Base-by-base conservation (phyloP, 2,329 filamentous ascomycete genomes). In the Colletotrichum sansevieriae region DNA sequence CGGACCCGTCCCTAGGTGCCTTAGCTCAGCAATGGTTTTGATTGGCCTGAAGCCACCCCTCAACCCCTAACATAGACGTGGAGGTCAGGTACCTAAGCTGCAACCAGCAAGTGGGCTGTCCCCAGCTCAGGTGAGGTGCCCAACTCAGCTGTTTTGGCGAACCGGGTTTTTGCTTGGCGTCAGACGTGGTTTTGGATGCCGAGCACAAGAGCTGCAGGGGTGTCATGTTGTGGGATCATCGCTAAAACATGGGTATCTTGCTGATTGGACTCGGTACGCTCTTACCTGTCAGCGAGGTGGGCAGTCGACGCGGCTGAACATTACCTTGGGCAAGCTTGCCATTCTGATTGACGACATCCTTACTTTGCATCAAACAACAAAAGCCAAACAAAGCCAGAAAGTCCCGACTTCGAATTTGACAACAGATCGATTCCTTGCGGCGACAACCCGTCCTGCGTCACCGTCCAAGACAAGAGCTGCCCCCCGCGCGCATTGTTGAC, bases 251-350 rank as follows among this genome's bases (percentile, higher is more conserved):
- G 54, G 52, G 41, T 65, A 49, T 55, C 55, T 22, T 56, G 43
- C 55, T 65, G 55, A 68, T 65, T 65, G 62, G 41, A 54, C 54
- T 68, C 67, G 47, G 58, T 63, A 68, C 64, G 52, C 43, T 55
- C 41, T 68, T 63, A 39, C 68, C 54, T 63, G 65, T 61, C 61
- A 56, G 56, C 69, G 43, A 70, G 62, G 66, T 71, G 66, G 66
- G 66, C 13, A 29, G 44, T 59, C 37, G 57, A 66, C 66, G 52
- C 69, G 61, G 66, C 69, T 37, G 57, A 58, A 63, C 44, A 68
- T 56, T 62, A 61, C 41, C 62, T 66, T 66, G 49, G 59, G 51
- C 64, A 52, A 64, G 51, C 65, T 58, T 58, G 41, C 55, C 39
- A 51, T 47, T 15, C 11, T 44, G 59, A 15, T 3, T 33, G 22